A percentile compares a stretch with the other conserved stretches of the same genome.
Conservation (phyloP, 2,329 filamentous ascomycete species). For the Pestalotiopsis sp. region DNA sequence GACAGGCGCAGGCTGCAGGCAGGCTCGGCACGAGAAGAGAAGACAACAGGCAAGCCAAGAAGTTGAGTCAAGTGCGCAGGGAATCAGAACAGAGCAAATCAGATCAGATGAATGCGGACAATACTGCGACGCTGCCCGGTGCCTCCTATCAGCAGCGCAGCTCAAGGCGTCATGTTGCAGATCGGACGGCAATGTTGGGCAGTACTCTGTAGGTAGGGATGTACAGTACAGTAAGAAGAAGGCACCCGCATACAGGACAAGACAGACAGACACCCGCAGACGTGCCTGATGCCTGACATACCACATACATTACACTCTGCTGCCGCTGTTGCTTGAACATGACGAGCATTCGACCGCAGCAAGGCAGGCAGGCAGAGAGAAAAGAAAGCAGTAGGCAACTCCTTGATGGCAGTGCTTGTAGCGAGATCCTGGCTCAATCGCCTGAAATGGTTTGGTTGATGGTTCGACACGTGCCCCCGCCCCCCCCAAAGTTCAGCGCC, state of each 20-base stretch:
- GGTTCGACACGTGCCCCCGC: conserved; percentile 4
- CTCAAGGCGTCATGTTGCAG: neutral
- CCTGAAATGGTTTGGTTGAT: neutral
- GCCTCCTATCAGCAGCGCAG: neutral
- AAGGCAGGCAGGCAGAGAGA: neutral
- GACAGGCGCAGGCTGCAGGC: neutral
- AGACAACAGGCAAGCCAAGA: neutral
- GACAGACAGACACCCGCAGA: too few species aligned
- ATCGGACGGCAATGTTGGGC: neutral
- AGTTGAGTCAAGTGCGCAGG: neutral
- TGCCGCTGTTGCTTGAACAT: neutral
- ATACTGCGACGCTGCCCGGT: neutral
- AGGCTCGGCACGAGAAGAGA: neutral
- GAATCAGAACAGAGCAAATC: neutral
- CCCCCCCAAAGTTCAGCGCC: neutral
- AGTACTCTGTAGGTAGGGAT: neutral
- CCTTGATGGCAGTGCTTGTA: conserved; percentile 9
- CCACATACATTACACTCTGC: too few species aligned
- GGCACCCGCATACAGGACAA: neutral
- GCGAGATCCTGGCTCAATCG: neutral
- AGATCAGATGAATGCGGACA: neutral
- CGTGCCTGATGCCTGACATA: neutral
- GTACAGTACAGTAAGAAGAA: neutral
- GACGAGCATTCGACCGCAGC: neutral
- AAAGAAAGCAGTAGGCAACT: conserved; percentile 9